Percentiles rank a stretch among this genome's conserved stretches.
Conservation (phyloP, 2,329 filamentous ascomycete genomes). For the Arthrinium phaeospermum region DNA sequence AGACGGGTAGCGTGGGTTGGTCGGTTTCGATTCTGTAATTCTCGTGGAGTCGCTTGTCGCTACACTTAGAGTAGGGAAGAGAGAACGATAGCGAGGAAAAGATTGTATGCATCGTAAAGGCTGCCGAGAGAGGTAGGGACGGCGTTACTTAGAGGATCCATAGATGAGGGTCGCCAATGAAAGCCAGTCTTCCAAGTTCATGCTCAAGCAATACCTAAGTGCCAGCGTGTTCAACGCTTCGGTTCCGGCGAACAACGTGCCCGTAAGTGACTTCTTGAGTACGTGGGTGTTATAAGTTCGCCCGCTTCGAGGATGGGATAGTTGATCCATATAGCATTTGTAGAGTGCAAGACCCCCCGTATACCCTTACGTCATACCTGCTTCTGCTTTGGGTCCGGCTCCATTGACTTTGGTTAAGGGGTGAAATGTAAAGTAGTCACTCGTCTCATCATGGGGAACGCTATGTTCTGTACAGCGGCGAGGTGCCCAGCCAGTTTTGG, state of each 20-base stretch:
- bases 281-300: too few species aligned
- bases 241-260: background rate
- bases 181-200: background rate
- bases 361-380: too few species aligned
- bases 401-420: background rate
- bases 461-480: background rate
- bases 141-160: background rate
- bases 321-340: too few species aligned
- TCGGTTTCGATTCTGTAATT: background rate
- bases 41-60: background rate
- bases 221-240: background rate
- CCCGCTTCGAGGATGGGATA: too few species aligned
- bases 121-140: background rate
- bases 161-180: background rate
- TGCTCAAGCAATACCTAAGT: background rate
- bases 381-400: too few species aligned
- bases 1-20: background rate
- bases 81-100: background rate
- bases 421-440: too few species aligned
- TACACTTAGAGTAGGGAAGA: background rate
- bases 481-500: constrained; percentile 4
- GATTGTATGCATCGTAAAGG: background rate
- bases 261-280: background rate
- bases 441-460: background rate
- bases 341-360: too few species aligned